Evolutionary conservation across 1,284 basidiomycete genomes (phyloP).

Genomic region (Dichomitus squalens): DNA sequence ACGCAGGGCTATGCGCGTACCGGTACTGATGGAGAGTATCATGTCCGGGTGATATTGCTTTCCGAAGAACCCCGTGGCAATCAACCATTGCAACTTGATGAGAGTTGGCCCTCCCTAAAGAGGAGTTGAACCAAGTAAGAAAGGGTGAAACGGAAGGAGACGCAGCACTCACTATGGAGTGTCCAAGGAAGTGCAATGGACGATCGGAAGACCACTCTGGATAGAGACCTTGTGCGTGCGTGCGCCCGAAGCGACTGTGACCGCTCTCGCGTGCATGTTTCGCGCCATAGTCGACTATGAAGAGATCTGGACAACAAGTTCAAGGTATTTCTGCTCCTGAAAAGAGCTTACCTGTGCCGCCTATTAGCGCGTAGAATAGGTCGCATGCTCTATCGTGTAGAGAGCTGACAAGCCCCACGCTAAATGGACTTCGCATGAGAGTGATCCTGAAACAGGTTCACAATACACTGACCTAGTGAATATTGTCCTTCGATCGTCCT

Average conservation of each 20-base stretch:
- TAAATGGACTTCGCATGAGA: conserved; percentile 19
- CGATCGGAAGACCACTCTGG: conserved; percentile 46
- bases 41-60: conserved; percentile 42
- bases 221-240: conserved; percentile 43
- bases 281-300: conserved; percentile 45
- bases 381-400: conserved; percentile 63
- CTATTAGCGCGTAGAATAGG: conserved; percentile 52
- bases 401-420: conserved; percentile 55
- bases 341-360: conserved; percentile 43
- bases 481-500: conserved; percentile 16
- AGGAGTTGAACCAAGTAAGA: too few relatives aligned
- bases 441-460: neutral
- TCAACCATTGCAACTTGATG: conserved; percentile 47
- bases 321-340: neutral
- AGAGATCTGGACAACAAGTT: neutral
- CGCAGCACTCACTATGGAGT: conserved; percentile 46
- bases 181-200: conserved; percentile 56
- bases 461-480: conserved; percentile 40
- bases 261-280: conserved; percentile 37
- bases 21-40: conserved; percentile 47
- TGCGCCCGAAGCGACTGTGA: conserved; percentile 50
- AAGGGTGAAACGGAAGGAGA: neutral
- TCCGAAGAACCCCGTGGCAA: conserved; percentile 46
- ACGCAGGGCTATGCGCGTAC: conserved; percentile 29
- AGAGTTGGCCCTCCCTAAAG: conserved; percentile 52